Conservation (phyloP, 2,329 filamentous ascomycete genomes). For the Aspergillus sp. region DNA sequence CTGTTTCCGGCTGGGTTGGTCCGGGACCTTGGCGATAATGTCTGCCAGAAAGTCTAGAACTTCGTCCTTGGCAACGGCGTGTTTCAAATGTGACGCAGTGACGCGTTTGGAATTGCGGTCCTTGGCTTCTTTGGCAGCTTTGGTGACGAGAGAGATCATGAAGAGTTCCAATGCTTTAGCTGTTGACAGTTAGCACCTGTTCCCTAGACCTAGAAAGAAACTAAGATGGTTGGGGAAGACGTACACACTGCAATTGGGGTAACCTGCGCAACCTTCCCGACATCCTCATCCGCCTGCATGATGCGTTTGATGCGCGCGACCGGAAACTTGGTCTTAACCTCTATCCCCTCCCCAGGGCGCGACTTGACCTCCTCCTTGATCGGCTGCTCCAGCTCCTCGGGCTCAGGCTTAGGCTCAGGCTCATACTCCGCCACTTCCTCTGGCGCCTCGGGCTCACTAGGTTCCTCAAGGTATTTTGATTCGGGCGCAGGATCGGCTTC, state of each 20-base stretch:
- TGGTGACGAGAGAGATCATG: conserved; percentile 89
- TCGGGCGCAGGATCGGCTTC: conserved; percentile 23
- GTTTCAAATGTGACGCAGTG: conserved; percentile 83
- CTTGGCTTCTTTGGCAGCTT: conserved; percentile 76
- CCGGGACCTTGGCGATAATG: conserved; percentile 78
- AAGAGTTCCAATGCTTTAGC: conserved; percentile 95
- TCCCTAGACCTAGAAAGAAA: neutral
- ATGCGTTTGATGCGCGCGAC: conserved; percentile 97
- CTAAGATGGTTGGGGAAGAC: conserved; percentile 19
- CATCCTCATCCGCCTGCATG: conserved; percentile 98
- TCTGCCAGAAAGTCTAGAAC: conserved; percentile 92
- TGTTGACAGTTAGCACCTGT: conserved; percentile 26
- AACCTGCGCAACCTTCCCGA: conserved; percentile 96
- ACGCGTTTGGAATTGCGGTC: conserved; percentile 82
- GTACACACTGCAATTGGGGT: conserved; percentile 84
- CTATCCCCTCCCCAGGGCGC: conserved; percentile 48
- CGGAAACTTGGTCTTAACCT: conserved; percentile 91
- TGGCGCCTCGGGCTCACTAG: conserved; percentile 1
- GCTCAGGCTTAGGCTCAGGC: conserved; percentile 2
- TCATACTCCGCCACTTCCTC: conserved; percentile 2
- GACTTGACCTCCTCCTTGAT: conserved; percentile 13
- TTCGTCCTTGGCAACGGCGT: conserved; percentile 78
- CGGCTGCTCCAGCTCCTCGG: conserved; percentile 5
- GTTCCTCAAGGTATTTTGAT: conserved; percentile 15
- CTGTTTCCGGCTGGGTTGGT: conserved; percentile 46